Evolutionary conservation across 495 filamentous ascomycete genomes (phyloP).

Genomic region (Podospora bellae-mahoneyi): DNA sequence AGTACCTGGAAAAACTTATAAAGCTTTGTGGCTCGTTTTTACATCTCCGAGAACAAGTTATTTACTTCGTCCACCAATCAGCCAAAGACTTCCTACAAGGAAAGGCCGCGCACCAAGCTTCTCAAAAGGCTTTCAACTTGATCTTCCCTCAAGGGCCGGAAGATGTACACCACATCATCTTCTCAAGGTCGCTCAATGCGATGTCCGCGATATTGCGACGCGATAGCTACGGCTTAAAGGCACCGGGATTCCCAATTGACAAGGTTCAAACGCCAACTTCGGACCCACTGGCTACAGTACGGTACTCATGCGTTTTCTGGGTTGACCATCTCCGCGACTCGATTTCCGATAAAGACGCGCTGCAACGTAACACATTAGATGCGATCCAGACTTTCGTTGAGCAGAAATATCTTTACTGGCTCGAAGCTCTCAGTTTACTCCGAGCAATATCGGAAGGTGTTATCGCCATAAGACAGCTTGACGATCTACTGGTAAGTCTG

Average conservation of each 20-base stretch:
- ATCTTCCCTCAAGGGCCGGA: not conserved
- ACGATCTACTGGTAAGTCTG: slow-evolving; percentile 22
- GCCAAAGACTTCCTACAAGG: slow-evolving; percentile 21
- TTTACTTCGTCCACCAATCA: too few species aligned
- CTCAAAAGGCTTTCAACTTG: slow-evolving; percentile 16
- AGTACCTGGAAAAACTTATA: too few species aligned
- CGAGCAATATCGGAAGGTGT: slow-evolving; percentile 28
- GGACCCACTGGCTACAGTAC: slow-evolving; percentile 33
- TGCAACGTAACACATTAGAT: not conserved
- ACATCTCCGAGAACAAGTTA: too few species aligned
- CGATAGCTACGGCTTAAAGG: slow-evolving; percentile 23
- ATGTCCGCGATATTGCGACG: slow-evolving; percentile 19
- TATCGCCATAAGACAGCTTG: slow-evolving; percentile 22
- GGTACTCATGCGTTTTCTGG: slow-evolving; percentile 43
- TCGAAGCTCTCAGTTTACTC: too few species aligned
- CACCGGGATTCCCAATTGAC: slow-evolving; percentile 16
- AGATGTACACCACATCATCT: slow-evolving; percentile 21
- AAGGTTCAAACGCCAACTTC: slow-evolving; percentile 19
- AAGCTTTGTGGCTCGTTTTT: too few species aligned
- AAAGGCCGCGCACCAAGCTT: slow-evolving; percentile 36
- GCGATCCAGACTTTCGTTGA: slow-evolving; percentile 20
- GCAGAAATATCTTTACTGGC: too few species aligned
- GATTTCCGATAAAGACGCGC: slow-evolving; percentile 12
- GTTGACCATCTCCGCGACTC: slow-evolving; percentile 34
- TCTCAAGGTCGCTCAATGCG: slow-evolving; percentile 26